Evolutionary conservation across 2,329 filamentous ascomycete species (phyloP), one percentile per base, ranked within the genome.

Genomic region (Ciborinia camelliae): DNA sequence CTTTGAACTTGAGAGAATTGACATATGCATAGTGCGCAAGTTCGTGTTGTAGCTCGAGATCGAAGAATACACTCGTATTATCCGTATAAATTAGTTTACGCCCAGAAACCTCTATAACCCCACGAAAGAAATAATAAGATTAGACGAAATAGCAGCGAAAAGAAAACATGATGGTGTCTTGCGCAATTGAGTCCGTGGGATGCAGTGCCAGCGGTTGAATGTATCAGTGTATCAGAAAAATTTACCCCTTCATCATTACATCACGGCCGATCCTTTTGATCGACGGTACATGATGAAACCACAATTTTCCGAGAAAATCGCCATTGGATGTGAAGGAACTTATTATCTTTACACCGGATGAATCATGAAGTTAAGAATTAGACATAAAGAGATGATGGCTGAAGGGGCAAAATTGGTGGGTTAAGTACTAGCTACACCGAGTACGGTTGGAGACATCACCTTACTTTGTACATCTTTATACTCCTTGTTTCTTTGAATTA

Each of bases 41-140:
- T 70, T 47, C 66, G 71, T 15, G 57, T 51, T 18, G 68, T 62
- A 8, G 60, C 63, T 14, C 61, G 66, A 41, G 67, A 72, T 59
- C 45, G 62, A 32, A 61, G 51, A 28, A 65, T 67, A 8, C 71
- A 73, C 63, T 65, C 67, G 10, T 73, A 72, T 61, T 67, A 72
- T 52, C 57, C 67, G 28, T 61, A 72, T 32, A 39, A 37, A 52
- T 10, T 66, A 30, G 65, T 66, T 47, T 66, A 66, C 23, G 62
- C 47, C 12, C 65, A 66, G 23, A 66, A 66, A 30, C 65, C 65
- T 14, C 8, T 51, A 10, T 61, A 59, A 32, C 20, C 7, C 3
- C 26, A 2, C 35, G 32, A 32, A 35, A 15, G 23, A 47, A 30
- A 26, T 10, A 10, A 43, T 35, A 39, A 26, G 6, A 28, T 55